Evolutionary conservation across 495 filamentous ascomycete species (phyloP), one percentile per base, ranked within the genome.

Genomic region (Talaromyces wortmannii): DNA sequence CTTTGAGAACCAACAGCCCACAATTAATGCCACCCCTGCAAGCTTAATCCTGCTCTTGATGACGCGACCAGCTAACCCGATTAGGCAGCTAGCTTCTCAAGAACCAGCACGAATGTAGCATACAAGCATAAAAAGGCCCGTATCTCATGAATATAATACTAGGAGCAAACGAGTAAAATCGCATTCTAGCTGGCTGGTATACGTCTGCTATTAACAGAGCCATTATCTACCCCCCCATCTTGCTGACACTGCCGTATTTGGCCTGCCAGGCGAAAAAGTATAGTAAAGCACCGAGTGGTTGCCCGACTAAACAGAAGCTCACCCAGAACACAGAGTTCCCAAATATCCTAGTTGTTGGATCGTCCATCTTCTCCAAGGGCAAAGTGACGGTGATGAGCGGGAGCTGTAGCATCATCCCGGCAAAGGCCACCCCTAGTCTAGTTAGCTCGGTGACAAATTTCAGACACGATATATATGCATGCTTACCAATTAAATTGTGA

Each of bases 231-330:
- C 52, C 29, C 3, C 48, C 15, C 54, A 65, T 65, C 36, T 69
- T 71, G 56, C 78, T 83, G 23, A 83, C 81, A 61, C 83, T 91
- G 16, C 94, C 94, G 66, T 96, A 96, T 72, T 98, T 98, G 16
- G 90, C 91, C 68, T 97, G 92, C 94, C 94, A 98, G 12, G 91
- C 94, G 65, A 96, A 97, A 68, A 96, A 98, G 67, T 98, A 98
- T 58, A 94, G 65, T 33, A 97, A 67, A 2, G 89, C 91, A 0
- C 89, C 92, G 40, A 97, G 74, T 10, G 94, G 94, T 77, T 98
- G 94, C 0, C 94, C 94, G 0, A 97, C 83, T 13, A 98, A 78
- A 57, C 90, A 96, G 64, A 98, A 98, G 30, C 85, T 88, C 36
- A 94, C 78, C 94, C 94, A 98, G 70, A 98, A 98, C 53, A 96